phyloP scores from a whole-genome alignment of 805 yeast genomes.

The Cyberlindnera americana region DNA sequence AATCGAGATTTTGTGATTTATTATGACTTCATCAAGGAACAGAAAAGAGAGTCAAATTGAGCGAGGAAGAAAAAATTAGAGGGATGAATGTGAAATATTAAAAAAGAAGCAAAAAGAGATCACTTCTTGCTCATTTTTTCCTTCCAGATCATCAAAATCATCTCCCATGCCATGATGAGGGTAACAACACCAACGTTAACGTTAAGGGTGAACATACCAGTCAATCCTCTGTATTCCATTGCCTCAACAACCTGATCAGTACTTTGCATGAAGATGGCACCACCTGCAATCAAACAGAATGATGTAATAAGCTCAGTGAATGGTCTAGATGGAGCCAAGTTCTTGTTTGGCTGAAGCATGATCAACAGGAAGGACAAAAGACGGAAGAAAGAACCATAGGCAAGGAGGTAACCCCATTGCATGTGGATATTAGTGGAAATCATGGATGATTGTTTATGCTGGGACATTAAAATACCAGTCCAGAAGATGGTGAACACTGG shows the following conservation, averaged over 20 bases:
- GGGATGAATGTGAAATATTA: not conserved
- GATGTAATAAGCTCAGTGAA: constrained; percentile 80
- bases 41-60: no score
- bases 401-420: constrained; percentile 89
- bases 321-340: constrained; percentile 60
- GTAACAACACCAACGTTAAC: constrained; percentile 77
- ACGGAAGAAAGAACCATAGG: constrained; percentile 80
- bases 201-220: constrained; percentile 88
- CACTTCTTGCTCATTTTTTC: constrained; percentile 40
- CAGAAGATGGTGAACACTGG: constrained; percentile 91
- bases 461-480: constrained; percentile 96
- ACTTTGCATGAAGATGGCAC: constrained; percentile 87
- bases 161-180: constrained; percentile 84
- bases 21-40: no score
- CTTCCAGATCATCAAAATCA: constrained; percentile 62
- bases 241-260: constrained; percentile 83
- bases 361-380: constrained; percentile 57
- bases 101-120: not conserved
- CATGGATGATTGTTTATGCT: constrained; percentile 80
- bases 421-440: constrained; percentile 77
- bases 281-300: constrained; percentile 83
- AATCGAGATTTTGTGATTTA: no score
- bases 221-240: constrained; percentile 76
- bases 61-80: not conserved
- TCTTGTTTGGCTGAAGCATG: constrained; percentile 40